Evolutionary conservation across 495 filamentous ascomycete species (phyloP).

Genomic region (Penicillium lividum): DNA sequence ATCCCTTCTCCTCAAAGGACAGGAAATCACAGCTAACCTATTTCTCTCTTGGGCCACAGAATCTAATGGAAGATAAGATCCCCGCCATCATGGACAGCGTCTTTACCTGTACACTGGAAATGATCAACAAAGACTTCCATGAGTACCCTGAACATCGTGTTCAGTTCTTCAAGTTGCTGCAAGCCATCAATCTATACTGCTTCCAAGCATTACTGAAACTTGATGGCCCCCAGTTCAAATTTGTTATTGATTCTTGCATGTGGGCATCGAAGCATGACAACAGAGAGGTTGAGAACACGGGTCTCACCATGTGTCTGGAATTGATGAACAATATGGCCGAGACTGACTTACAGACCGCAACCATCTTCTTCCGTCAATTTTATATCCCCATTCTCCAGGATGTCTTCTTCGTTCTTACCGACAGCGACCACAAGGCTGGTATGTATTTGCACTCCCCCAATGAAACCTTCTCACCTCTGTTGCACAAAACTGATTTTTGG

Average conservation of each 20-base stretch:
- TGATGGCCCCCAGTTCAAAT: conserved; percentile 95
- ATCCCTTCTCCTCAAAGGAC: background rate
- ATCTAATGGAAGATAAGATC: conserved; percentile 96
- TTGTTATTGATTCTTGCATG: conserved; percentile 98
- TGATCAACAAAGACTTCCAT: conserved; percentile 99
- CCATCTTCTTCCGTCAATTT: conserved; percentile 96
- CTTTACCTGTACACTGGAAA: conserved; percentile 96
- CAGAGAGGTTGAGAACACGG: conserved; percentile 93
- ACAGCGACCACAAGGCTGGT: conserved; percentile 96
- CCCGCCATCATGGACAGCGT: conserved; percentile 97
- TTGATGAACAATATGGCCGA: conserved; percentile 97
- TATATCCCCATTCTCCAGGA: conserved; percentile 94
- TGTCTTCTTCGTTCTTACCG: conserved; percentile 96
- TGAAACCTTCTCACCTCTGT: background rate
- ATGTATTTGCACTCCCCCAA: conserved; percentile 19
- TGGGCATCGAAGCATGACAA: conserved; percentile 99
- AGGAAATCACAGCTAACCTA: background rate
- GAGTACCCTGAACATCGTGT: conserved; percentile 98
- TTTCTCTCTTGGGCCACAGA: conserved; percentile 43
- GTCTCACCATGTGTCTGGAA: conserved; percentile 98
- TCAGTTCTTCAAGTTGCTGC: conserved; percentile 94
- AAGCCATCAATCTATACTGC: conserved; percentile 94
- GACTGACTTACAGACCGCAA: conserved; percentile 80
- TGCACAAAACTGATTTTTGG: conserved; percentile 13
- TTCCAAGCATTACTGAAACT: conserved; percentile 93